Evolutionary conservation across 345 rosid genomes (phyloP), one percentile per base, ranked within the genome.

Genomic region (Populus pruinosa): DNA sequence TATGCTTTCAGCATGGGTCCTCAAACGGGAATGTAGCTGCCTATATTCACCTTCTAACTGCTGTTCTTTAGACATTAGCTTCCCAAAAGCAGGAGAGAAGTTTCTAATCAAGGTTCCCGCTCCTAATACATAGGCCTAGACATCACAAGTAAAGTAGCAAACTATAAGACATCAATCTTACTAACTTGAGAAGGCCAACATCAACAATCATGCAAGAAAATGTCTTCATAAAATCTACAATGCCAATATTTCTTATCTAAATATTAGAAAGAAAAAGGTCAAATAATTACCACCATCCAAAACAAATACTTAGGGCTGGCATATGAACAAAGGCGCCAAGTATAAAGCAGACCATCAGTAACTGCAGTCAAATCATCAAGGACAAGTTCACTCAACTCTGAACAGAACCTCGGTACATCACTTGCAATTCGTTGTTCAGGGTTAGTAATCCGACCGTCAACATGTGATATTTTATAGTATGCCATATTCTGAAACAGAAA

Each of bases 31-130:
- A 85, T 96, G 99, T 81, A 96, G 93, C 80, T 90, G 88, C 14
- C 99, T 86, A 83, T 96, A 96, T 83, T 96, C 99, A 83, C 99
- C 99, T 88, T 91, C 99, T 77, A 96, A 86, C 82, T 96, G 98
- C 77, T 96, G 99, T 83, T 96, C 99, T 81, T 76, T 69, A 71
- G 99, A 90, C 97, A 90, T 96, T 79, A 96, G 80, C 77, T 92
- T 90, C 80, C 98, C 98, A 85, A 96, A 96, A 76, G 97, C 86
- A 76, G 99, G 99, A 81, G 99, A 89, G 76, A 96, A 90, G 76
- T 94, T 94, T 84, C 90, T 90, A 79, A 96, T 96, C 74, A 88
- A 75, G 69, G 93, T 82, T 76, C 99, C 97, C 29, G 97, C 97
- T 73, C 97, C 97, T 77, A 92, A 72, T 75, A 96, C 97, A 87